Base-by-base conservation (phyloP, 2,329 filamentous ascomycete species). In the Colletotrichum lini region DNA sequence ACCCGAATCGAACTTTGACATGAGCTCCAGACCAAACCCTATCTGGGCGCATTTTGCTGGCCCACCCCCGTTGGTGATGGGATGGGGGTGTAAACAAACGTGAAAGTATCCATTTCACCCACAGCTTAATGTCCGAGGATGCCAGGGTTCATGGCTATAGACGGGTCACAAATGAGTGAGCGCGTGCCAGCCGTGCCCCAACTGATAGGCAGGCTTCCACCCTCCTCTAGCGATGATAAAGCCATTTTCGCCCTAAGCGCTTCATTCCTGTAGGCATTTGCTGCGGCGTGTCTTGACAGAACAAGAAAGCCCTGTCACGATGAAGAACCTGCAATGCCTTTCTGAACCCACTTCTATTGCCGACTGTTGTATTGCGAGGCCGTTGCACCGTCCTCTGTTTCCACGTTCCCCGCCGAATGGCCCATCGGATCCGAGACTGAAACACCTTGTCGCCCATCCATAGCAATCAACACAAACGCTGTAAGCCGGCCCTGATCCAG, bases 61-160 rank as follows among this genome's bases (percentile, higher is more conserved):
- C 52, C 16, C 18, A 38, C 26, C 59, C 59, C 57, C 40, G 30
- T 57, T 69, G 53, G 30, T 60, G 40, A 66, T 45, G 44, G 64
- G 42, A 18, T 10, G 53, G n/a, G 23, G 42, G 21, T 61, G 70
- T 66, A 66, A 72, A 70, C 56, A 66, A 70, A 66, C 44, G 67
- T 54, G 67, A 64, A 45, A 47, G 59, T 72, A 66, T 61, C 67
- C 70, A 70, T 72, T 35, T 64, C 69, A 59, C 53, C 69, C 69
- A 72, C 66, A 72, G 44, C 26, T 72, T 72, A 71, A 72, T 72
- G 61, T 66, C 70, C 70, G 70, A 72, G 62, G 50, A 66, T 72
- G 54, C 70, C 70, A 71, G 70, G 70, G 54, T 70, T 70, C 56
- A 49, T 52, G 49, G 66, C 45, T 49, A 49, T 38, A 72, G 54